These are phyloP conservation scores for Castanea sativa DNA, from an alignment of 306 rosid genomes.

Conservation along the genomic window DNA sequence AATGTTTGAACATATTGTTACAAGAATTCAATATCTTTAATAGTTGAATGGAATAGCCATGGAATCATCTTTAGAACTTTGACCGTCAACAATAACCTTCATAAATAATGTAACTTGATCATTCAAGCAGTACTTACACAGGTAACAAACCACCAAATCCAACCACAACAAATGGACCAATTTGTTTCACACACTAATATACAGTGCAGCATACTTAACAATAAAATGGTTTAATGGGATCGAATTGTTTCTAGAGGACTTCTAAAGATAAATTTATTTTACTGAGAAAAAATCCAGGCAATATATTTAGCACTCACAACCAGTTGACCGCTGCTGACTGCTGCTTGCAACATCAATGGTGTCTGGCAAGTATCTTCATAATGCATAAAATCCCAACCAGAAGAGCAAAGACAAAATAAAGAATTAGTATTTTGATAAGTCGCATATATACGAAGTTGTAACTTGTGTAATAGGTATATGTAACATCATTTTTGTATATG, in stretches of 20 bases:
- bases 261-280: constrained; percentile 33
- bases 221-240: constrained; percentile 25
- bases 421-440: constrained; percentile 16
- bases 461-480: too few species aligned
- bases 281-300: constrained; percentile 37
- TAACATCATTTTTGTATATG: too few species aligned
- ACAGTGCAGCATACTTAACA: constrained; percentile 40
- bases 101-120: constrained; percentile 16
- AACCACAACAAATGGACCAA: constrained; percentile 38
- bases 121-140: constrained; percentile 23
- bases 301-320: constrained; percentile 82
- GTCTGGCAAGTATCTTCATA: constrained; percentile 88
- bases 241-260: constrained; percentile 31
- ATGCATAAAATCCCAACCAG: constrained; percentile 25
- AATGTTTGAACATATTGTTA: not conserved
- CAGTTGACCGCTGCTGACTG: constrained; percentile 78
- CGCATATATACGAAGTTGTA: not conserved
- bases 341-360: constrained; percentile 86
- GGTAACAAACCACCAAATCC: constrained; percentile 39
- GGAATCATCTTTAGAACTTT: not conserved
- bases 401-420: constrained; percentile 17
- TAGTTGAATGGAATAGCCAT: not conserved
- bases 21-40: not conserved
- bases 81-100: constrained; percentile 10
- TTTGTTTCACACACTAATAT: constrained; percentile 50